phyloP scores from a whole-genome alignment of 768 basidiomycete genomes.

The Phlebiopsis gigantea region DNA sequence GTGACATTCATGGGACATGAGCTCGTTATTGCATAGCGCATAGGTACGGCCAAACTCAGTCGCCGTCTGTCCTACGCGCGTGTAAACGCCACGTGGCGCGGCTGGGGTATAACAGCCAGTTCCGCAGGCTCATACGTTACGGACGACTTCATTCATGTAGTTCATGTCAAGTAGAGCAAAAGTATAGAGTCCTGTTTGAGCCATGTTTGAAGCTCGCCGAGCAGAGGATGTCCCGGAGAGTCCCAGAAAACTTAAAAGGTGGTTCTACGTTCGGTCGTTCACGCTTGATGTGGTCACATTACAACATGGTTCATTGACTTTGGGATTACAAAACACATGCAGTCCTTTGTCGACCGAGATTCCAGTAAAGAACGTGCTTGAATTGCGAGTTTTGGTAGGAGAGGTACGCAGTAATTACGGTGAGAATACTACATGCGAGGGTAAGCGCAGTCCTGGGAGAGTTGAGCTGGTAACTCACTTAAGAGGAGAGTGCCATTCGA shows the following conservation, averaged over 20 bases:
- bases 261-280: too few species aligned
- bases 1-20: background rate
- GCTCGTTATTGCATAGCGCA: background rate
- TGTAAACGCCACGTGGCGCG: background rate
- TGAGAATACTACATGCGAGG: background rate
- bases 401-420: background rate
- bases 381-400: background rate
- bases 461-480: background rate
- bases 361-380: background rate
- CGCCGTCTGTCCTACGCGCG: background rate
- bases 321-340: background rate
- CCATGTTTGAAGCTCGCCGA: too few species aligned
- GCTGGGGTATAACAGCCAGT: background rate
- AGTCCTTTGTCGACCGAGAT: background rate
- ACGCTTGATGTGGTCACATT: too few species aligned
- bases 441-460: background rate
- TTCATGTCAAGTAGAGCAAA: too few species aligned
- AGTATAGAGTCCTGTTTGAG: too few species aligned
- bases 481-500: background rate
- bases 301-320: too few species aligned
- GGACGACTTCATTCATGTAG: too few species aligned
- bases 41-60: background rate
- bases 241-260: too few species aligned
- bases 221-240: too few species aligned
- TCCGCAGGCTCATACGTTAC: too few species aligned